Evolutionary conservation across 2,329 filamentous ascomycete genomes (phyloP), one percentile per base, ranked within the genome.

Genomic region (Domatiomyces globalis): DNA sequence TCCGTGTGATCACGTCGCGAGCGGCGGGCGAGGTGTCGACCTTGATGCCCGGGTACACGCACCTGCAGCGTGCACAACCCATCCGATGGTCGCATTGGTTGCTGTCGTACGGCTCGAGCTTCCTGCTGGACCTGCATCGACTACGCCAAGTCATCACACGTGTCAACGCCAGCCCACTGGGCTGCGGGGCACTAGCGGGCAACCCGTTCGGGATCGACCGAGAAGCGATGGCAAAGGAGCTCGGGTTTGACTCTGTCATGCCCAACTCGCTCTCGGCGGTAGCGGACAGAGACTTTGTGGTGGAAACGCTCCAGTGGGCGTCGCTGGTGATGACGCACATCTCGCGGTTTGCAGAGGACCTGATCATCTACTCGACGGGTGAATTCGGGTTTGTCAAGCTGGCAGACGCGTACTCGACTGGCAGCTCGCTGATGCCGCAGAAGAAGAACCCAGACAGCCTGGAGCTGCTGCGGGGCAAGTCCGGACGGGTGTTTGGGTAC

Each of bases 11-110:
- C 12, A 76, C 80, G 36, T 71, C 72, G 46, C 78, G 86, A 25
- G 85, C 87, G 1, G 84, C 87, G 73, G 68, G 73, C 36, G 85
- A 92, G 62, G 81, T 89, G 56, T 82, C 85, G 59, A 74, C 79
- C 5, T n/a, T 47, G 18, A 92, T 94, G 84, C 87, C 87, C 1
- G 85, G 85, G 2, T 94, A 94, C 70, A 94, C 87, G 12, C 87
- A 94, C 68, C 71, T 92, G 36, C 87, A 94, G 70, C 82, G 85
- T 49, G 86, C 86, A 2, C 78, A 71, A 69, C 86, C 87, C 1
- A 80, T 94, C 59, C 75, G 84, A 55, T 94, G 84, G 84, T 81
- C 77, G 51, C 86, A 92, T 63, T 90, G 83, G 83, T 73, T 94
- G 64, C 70, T 94, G 57, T 83, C 81, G 46, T 83, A 88, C 63